Percentiles rank a stretch among this genome's conserved stretches.
Conservation (phyloP, 352 stramenopile species). For the Blastocystis sp. region DNA sequence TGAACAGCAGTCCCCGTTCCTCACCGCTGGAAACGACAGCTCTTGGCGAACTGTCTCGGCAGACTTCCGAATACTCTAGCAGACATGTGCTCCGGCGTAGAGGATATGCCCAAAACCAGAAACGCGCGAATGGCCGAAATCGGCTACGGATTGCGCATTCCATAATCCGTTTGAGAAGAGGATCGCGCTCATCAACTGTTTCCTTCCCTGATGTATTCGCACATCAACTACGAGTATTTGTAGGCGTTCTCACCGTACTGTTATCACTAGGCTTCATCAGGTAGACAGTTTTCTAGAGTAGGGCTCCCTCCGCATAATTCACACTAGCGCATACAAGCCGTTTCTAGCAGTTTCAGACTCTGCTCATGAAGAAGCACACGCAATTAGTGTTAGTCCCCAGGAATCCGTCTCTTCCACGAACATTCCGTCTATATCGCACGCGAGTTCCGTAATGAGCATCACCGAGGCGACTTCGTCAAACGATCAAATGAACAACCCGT, state of each 20-base stretch:
- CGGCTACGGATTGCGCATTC: background rate
- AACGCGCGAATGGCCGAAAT: background rate
- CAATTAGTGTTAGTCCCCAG: background rate
- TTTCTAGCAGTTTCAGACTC: background rate
- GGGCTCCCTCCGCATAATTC: background rate
- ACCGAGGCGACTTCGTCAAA: background rate
- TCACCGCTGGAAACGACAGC: conserved; percentile 12
- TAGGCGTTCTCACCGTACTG: background rate
- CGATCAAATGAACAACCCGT: background rate
- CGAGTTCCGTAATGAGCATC: background rate
- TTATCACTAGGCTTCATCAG: conserved; percentile 51
- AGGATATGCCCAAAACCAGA: background rate
- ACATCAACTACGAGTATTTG: conserved; percentile 54
- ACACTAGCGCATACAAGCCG: conserved; percentile 58
- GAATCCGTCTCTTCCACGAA: background rate
- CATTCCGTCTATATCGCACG: background rate
- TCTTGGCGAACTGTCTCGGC: conserved; percentile 38
- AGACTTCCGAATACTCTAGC: conserved; percentile 26
- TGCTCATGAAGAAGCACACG: background rate
- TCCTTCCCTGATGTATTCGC: conserved; percentile 12
- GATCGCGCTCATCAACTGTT: too few relatives aligned
- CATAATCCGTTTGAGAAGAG: background rate
- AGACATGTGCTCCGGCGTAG: background rate
- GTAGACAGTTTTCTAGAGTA: conserved; percentile 38
- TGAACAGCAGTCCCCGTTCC: background rate